These are phyloP conservation scores for Sarocladiaceae sp. DNA, from an alignment of 2,329 filamentous ascomycete genomes.

Conservation along the genomic window DNA sequence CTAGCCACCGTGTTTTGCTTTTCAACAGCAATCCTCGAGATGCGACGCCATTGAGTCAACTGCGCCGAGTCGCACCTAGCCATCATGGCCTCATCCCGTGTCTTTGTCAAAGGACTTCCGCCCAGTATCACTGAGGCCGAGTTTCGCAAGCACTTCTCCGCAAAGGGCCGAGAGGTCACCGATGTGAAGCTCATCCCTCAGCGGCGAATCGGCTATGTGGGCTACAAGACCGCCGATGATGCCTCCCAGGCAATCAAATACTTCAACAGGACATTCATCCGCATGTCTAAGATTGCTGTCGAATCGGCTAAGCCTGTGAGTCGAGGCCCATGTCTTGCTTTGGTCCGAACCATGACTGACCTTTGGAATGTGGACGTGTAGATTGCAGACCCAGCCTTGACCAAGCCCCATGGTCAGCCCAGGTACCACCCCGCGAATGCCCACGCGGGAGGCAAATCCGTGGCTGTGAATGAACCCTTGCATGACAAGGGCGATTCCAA, in stretches of 20 bases:
- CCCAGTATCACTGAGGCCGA: slow-evolving; percentile 80
- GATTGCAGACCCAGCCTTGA: slow-evolving; percentile 40
- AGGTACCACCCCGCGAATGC: slow-evolving; percentile 13
- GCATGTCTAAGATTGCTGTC: slow-evolving; percentile 90
- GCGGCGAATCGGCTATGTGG: slow-evolving; percentile 91
- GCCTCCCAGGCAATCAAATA: slow-evolving; percentile 84
- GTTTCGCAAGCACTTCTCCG: slow-evolving; percentile 83
- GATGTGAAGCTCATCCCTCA: slow-evolving; percentile 89
- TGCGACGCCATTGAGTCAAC: slow-evolving; percentile 13
- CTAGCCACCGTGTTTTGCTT: slow-evolving; percentile 7
- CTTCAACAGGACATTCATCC: slow-evolving; percentile 92
- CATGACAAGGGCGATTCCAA: slow-evolving; percentile 36
- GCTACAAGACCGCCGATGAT: slow-evolving; percentile 79
- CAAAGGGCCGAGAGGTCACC: slow-evolving; percentile 68
- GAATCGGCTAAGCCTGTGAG: slow-evolving; percentile 79
- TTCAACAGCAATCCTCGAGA: slow-evolving; percentile 12
- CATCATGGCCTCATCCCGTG: slow-evolving; percentile 58
- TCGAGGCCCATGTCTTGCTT: slow-evolving; percentile 12
- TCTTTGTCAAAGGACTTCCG: slow-evolving; percentile 80
- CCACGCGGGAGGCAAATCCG: slow-evolving; percentile 10
- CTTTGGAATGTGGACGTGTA: slow-evolving; percentile 29
- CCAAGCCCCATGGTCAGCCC: slow-evolving; percentile 19
- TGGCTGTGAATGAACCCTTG: not conserved
- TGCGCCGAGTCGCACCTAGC: slow-evolving; percentile 11
- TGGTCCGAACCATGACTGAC: slow-evolving; percentile 6